These are phyloP conservation scores for Pyricularia pennisetigena DNA, from an alignment of 2,329 filamentous ascomycete genomes.

Conservation along the genomic window DNA sequence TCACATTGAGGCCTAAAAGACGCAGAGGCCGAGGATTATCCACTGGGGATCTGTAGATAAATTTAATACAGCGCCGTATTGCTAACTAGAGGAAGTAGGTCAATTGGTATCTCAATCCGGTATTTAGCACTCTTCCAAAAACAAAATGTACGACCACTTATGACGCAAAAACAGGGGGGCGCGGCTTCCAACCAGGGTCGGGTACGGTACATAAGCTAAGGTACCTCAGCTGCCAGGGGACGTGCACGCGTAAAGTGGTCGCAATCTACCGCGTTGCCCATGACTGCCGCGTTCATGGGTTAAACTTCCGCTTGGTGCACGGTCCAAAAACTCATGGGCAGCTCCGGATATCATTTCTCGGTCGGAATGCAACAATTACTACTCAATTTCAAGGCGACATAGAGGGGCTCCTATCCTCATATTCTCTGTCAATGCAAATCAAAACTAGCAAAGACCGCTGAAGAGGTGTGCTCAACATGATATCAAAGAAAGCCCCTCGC, in stretches of 20 bases:
- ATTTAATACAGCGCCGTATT: no score
- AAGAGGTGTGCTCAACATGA: not conserved
- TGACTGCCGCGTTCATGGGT: not conserved
- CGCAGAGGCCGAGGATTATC: no score
- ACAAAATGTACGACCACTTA: not conserved
- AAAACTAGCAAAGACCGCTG: not conserved
- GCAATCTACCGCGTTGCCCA: not conserved
- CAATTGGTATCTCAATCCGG: not conserved
- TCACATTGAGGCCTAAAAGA: not conserved
- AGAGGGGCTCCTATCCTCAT: not conserved
- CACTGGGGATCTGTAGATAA: no score
- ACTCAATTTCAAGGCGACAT: not conserved
- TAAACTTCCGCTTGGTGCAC: not conserved
- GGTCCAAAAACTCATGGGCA: not conserved
- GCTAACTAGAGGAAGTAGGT: no score
- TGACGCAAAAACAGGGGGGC: not conserved
- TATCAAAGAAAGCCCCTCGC: not conserved
- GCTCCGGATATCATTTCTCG: not conserved
- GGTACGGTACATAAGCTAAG: not conserved
- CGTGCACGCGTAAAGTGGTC: conserved; percentile 1
- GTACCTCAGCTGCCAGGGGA: not conserved
- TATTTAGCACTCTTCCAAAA: not conserved
- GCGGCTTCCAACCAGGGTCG: not conserved
- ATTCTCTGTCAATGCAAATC: not conserved
- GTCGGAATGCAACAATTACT: not conserved